phyloP scores from a whole-genome alignment of 768 basidiomycete species.

The Calocera cornea region DNA sequence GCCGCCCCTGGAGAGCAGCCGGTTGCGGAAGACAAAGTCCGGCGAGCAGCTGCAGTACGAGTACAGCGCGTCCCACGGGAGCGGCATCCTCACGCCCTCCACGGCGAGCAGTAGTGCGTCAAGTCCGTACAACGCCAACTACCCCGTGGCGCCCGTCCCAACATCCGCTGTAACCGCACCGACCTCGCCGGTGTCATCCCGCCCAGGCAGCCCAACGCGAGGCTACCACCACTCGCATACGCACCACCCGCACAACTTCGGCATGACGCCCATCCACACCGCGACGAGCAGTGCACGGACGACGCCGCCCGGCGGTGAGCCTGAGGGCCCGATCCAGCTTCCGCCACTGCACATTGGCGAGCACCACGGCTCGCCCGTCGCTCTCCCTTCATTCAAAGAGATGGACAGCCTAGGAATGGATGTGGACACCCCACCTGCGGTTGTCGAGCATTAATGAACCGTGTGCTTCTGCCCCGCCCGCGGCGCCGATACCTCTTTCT shows the following conservation, averaged over 20 bases:
- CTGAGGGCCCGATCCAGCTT: slow-evolving; percentile 3
- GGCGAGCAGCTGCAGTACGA: slow-evolving; percentile 4
- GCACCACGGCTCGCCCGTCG: not conserved
- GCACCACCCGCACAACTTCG: not conserved
- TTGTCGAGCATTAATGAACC: not conserved
- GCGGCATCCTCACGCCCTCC: slow-evolving; percentile 4
- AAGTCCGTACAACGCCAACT: slow-evolving; percentile 2
- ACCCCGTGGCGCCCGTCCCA: not conserved
- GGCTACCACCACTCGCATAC: not conserved
- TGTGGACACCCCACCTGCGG: not conserved
- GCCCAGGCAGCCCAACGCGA: not conserved
- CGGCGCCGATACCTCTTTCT: not conserved
- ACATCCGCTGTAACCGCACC: not conserved
- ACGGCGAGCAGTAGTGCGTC: not conserved
- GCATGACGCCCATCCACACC: slow-evolving; percentile 7
- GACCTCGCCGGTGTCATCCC: not conserved
- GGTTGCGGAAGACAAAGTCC: not conserved
- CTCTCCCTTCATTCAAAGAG: not conserved
- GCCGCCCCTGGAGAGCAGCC: not conserved
- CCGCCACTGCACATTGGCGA: not conserved
- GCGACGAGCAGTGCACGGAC: not conserved
- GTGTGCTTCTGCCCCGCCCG: not conserved
- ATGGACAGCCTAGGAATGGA: not conserved
- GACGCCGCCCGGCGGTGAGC: not conserved
- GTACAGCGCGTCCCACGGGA: not conserved